A percentile compares a stretch with the other conserved stretches of the same genome.
Conservation (phyloP, 768 basidiomycete species). For the Multifurca ochricompacta region DNA sequence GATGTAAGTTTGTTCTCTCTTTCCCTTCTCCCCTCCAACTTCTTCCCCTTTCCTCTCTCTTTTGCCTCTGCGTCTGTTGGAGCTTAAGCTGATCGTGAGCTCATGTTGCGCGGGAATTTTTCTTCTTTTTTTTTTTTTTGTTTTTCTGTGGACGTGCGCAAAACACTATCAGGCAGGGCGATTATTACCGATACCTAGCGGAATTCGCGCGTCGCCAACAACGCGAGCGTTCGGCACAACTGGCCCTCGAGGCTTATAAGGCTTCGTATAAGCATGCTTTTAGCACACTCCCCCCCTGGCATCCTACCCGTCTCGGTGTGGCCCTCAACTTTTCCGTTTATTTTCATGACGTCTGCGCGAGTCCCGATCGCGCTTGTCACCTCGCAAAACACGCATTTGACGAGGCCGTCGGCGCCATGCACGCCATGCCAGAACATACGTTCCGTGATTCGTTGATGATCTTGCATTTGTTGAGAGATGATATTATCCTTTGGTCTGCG, state of each 20-base stretch:
- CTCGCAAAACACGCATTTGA: slow-evolving; percentile 90
- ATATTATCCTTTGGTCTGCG: slow-evolving; percentile 77
- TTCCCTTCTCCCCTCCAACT: neutral
- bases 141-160: too few species aligned
- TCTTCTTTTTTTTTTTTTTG: too few species aligned
- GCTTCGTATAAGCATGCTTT: slow-evolving; percentile 76
- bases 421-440: slow-evolving; percentile 36
- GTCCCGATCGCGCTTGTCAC: slow-evolving; percentile 80
- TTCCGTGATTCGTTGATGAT: slow-evolving; percentile 79
- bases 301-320: slow-evolving; percentile 82
- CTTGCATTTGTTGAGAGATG: slow-evolving; percentile 74
- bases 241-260: slow-evolving; percentile 81
- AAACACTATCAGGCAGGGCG: slow-evolving; percentile 68
- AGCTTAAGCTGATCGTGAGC: slow-evolving; percentile 8
- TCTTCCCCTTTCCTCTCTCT: neutral
- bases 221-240: slow-evolving; percentile 59
- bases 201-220: slow-evolving; percentile 73
- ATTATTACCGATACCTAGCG: slow-evolving; percentile 87
- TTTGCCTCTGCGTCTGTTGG: too few species aligned
- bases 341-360: slow-evolving; percentile 81
- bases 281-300: slow-evolving; percentile 63
- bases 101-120: too few species aligned
- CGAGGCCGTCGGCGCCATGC: slow-evolving; percentile 58
- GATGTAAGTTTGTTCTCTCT: slow-evolving; percentile 67
- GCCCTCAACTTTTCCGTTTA: slow-evolving; percentile 94